These are phyloP conservation scores for Daedalea quercina DNA, from an alignment of 768 basidiomycete species.

Conservation along the genomic window DNA sequence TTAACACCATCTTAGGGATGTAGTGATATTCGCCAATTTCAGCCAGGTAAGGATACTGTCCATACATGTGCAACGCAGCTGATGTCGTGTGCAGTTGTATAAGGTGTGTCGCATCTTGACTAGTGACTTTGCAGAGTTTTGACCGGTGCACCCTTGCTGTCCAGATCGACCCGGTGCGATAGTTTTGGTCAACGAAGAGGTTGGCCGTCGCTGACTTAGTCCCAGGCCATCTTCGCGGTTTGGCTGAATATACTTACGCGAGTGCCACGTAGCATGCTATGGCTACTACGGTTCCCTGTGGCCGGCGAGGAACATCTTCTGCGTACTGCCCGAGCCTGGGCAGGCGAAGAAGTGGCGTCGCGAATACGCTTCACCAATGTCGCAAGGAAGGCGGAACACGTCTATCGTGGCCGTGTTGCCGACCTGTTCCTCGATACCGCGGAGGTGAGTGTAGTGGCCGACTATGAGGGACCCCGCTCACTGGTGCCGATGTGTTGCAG, in stretches of 20 bases:
- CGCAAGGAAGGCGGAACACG: slow-evolving; percentile 37
- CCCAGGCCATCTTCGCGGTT: slow-evolving; percentile 33
- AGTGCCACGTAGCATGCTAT: slow-evolving; percentile 42
- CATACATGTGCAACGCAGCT: neutral
- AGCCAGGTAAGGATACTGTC: slow-evolving; percentile 31
- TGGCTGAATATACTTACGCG: slow-evolving; percentile 41
- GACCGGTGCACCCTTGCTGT: slow-evolving; percentile 5
- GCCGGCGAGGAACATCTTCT: slow-evolving; percentile 40
- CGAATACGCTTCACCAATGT: slow-evolving; percentile 45
- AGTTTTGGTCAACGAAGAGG: neutral
- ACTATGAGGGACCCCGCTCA: neutral
- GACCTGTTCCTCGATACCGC: slow-evolving; percentile 47
- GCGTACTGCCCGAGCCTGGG: slow-evolving; percentile 37
- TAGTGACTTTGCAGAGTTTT: neutral
- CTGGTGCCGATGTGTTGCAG: slow-evolving; percentile 16
- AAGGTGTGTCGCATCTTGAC: slow-evolving; percentile 25
- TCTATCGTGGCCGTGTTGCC: slow-evolving; percentile 38
- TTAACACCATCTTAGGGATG: slow-evolving; percentile 24
- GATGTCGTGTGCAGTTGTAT: slow-evolving; percentile 29
- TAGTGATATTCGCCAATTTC: slow-evolving; percentile 46
- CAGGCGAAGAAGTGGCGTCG: slow-evolving; percentile 36
- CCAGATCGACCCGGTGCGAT: slow-evolving; percentile 12
- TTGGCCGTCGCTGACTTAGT: neutral
- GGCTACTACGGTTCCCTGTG: slow-evolving; percentile 45
- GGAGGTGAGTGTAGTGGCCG: slow-evolving; percentile 27